phyloP scores from a whole-genome alignment of 495 filamentous ascomycete species.

The Penicillium desertorum region DNA sequence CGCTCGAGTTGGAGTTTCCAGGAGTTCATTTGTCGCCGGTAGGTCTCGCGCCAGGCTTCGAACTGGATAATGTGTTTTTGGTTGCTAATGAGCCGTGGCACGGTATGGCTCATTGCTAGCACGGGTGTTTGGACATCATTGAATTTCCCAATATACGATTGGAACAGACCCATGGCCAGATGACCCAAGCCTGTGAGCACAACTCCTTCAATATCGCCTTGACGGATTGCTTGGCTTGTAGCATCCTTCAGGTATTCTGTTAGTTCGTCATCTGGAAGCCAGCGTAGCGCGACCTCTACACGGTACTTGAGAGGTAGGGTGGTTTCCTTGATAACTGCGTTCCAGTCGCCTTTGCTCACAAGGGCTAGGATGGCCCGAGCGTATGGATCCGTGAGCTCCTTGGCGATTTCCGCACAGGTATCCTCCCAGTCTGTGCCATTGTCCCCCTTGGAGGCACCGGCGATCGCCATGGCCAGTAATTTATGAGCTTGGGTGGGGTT shows the following conservation, averaged over 20 bases:
- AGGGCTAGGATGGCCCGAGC: conserved; percentile 89
- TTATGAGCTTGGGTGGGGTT: conserved; percentile 47
- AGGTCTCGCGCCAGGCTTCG: conserved; percentile 75
- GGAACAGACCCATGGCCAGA: conserved; percentile 75
- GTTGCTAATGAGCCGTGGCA: conserved; percentile 79
- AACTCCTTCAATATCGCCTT: conserved; percentile 86
- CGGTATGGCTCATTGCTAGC: conserved; percentile 75
- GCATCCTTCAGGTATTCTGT: conserved; percentile 66
- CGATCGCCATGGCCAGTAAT: conserved; percentile 55
- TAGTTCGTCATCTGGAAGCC: conserved; percentile 76
- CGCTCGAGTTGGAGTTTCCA: conserved; percentile 67
- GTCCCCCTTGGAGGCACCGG: conserved; percentile 53
- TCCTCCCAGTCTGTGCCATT: conserved; percentile 56
- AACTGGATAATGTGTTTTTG: conserved; percentile 53
- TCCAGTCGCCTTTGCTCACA: conserved; percentile 86
- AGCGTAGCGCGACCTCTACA: conserved; percentile 79
- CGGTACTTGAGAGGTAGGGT: conserved; percentile 84
- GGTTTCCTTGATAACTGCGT: conserved; percentile 72
- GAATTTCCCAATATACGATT: conserved; percentile 83
- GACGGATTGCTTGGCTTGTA: conserved; percentile 60
- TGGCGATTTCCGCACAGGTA: conserved; percentile 59
- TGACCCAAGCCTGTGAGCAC: conserved; percentile 83
- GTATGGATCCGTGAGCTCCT: conserved; percentile 76
- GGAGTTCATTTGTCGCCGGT: conserved; percentile 75
- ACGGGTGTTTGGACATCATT: conserved; percentile 88